A percentile compares a stretch with the other conserved stretches of the same genome.
These are phyloP conservation scores for Pichia inconspicua DNA, from an alignment of 1,139 yeast species.

Conservation along the genomic window DNA sequence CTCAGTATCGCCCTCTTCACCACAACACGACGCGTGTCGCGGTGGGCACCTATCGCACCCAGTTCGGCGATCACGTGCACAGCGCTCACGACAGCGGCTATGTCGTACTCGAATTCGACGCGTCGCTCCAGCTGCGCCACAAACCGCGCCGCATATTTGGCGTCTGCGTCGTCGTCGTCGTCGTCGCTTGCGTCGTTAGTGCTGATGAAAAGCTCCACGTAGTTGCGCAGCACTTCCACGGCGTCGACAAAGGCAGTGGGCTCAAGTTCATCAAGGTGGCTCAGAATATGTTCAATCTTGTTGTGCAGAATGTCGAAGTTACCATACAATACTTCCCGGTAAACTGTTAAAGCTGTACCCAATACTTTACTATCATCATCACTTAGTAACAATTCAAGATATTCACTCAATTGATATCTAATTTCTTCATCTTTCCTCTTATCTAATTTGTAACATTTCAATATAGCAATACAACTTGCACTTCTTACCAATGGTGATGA, in stretches of 20 bases:
- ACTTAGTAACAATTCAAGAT: conserved; percentile 46
- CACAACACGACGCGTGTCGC: background rate
- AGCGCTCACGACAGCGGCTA: background rate
- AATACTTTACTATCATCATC: conserved; percentile 65
- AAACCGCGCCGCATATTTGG: background rate
- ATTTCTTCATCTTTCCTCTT: conserved; percentile 27
- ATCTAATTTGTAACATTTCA: conserved; percentile 47
- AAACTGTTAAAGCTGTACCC: conserved; percentile 58
- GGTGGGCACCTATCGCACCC: background rate
- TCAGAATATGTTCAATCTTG: conserved; percentile 55
- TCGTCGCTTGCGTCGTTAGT: too few relatives aligned
- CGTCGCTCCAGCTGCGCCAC: background rate
- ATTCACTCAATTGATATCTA: conserved; percentile 37
- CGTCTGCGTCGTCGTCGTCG: background rate
- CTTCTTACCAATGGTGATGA: conserved; percentile 71
- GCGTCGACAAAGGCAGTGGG: conserved; percentile 66
- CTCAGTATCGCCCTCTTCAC: background rate
- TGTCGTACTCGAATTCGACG: background rate
- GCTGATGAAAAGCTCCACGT: background rate
- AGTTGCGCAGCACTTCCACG: conserved; percentile 45
- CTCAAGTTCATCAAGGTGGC: conserved; percentile 49
- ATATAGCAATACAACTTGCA: conserved; percentile 71
- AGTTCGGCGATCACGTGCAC: background rate
- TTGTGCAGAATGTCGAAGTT: conserved; percentile 65
- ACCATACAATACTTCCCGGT: conserved; percentile 46